Conservation (phyloP, 1,139 yeast genomes). For the Suhomyces anneliseae region DNA sequence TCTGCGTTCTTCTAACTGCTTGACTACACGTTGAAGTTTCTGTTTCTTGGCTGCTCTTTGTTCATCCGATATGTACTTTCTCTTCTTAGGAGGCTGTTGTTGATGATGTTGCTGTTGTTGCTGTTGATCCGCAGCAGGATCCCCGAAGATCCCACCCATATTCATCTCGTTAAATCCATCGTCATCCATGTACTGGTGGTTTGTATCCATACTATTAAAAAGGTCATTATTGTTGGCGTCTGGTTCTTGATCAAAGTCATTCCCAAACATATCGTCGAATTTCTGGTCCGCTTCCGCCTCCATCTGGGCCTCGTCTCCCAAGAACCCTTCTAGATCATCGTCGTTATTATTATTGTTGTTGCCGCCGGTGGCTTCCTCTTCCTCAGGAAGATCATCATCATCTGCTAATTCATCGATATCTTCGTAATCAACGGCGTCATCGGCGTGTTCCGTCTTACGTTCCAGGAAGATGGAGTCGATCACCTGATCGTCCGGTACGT, state of each 20-base stretch:
- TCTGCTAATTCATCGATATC: slow-evolving; percentile 94
- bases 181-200: slow-evolving; percentile 37
- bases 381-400: slow-evolving; percentile 64
- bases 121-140: slow-evolving; percentile 2
- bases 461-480: slow-evolving; percentile 44
- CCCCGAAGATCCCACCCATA: slow-evolving; percentile 38
- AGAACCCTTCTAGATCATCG: slow-evolving; percentile 7
- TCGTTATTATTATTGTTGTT: background rate
- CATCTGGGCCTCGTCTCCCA: slow-evolving; percentile 23
- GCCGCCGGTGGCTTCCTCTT: slow-evolving; percentile 24
- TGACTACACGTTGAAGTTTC: slow-evolving; percentile 29
- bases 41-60: slow-evolving; percentile 22
- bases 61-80: slow-evolving; percentile 24
- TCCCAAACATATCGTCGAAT: slow-evolving; percentile 53
- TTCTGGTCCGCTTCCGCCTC: slow-evolving; percentile 34
- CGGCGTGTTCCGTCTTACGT: slow-evolving; percentile 65
- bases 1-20: slow-evolving; percentile 34
- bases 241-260: slow-evolving; percentile 17
- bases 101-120: slow-evolving; percentile 13
- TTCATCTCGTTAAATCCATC: slow-evolving; percentile 44
- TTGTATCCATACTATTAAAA: slow-evolving; percentile 19
- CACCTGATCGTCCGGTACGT: slow-evolving; percentile 34
- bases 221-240: slow-evolving; percentile 11
- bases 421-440: slow-evolving; percentile 92
- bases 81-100: slow-evolving; percentile 15